Conservation (phyloP, 768 basidiomycete species). For the Mrakia frigida region DNA sequence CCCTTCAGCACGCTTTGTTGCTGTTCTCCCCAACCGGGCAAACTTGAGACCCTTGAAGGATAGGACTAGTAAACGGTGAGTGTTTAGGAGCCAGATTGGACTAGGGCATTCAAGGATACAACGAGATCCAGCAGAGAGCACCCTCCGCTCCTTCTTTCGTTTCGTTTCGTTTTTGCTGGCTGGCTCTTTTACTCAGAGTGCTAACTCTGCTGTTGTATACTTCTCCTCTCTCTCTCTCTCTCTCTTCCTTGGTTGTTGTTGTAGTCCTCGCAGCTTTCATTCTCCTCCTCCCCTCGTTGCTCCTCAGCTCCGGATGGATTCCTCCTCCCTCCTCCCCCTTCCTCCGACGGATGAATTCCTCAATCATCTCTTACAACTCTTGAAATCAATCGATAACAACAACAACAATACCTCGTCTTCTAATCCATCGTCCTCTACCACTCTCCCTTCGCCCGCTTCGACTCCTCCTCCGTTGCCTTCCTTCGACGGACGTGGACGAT, state of each 20-base stretch:
- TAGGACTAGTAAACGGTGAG: too few relatives aligned
- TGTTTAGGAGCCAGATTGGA: too few relatives aligned
- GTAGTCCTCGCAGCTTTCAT: background rate
- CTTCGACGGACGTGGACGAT: background rate
- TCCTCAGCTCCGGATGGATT: background rate
- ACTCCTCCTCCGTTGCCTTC: slow-evolving; percentile 8
- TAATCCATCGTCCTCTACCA: background rate
- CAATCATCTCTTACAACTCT: background rate
- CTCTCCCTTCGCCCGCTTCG: background rate
- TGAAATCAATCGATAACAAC: background rate
- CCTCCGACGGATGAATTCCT: slow-evolving; percentile 4
- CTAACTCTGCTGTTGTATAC: too few relatives aligned
- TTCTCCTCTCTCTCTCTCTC: background rate
- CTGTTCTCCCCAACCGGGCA: too few relatives aligned
- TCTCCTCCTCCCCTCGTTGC: background rate
- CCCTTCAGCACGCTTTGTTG: too few relatives aligned
- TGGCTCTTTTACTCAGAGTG: background rate
- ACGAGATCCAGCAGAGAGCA: background rate
- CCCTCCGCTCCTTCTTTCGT: background rate
- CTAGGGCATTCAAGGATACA: too few relatives aligned
- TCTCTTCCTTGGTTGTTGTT: background rate
- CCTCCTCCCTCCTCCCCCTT: background rate
- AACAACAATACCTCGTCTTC: background rate
- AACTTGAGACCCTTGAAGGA: too few relatives aligned
- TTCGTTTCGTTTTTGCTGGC: background rate